These are phyloP conservation scores for Lycium ferocissimum DNA, from an alignment of 257 asterid genomes.

Conservation along the genomic window DNA sequence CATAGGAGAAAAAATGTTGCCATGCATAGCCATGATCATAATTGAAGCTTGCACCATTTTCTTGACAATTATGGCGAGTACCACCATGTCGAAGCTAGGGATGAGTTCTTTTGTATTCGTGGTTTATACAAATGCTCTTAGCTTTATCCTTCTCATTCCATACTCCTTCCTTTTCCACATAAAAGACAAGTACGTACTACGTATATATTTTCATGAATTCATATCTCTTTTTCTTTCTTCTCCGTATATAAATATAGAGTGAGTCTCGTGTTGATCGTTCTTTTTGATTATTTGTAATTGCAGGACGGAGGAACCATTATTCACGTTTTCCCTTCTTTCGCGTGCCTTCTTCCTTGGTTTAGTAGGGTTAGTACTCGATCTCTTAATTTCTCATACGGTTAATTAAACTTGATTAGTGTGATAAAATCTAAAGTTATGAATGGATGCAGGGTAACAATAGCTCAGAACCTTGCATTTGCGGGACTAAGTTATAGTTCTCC, in stretches of 20 bases:
- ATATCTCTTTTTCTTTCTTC: neutral
- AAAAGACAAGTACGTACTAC: constrained; percentile 45
- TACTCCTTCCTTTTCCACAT: constrained; percentile 43
- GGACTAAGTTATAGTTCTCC: constrained; percentile 85
- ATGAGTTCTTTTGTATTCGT: constrained; percentile 80
- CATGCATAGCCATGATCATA: constrained; percentile 61
- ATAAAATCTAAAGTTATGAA: neutral
- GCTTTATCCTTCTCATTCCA: constrained; percentile 58
- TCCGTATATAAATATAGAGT: neutral
- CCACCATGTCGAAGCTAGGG: constrained; percentile 67
- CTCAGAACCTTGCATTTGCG: constrained; percentile 74
- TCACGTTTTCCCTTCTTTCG: constrained; percentile 50
- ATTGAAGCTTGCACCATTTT: constrained; percentile 67
- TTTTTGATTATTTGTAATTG: neutral
- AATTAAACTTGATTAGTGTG: neutral
- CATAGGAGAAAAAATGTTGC: constrained; percentile 47
- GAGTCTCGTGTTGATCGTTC: neutral
- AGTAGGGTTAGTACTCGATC: constrained; percentile 52
- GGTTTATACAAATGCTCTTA: constrained; percentile 74
- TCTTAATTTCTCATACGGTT: neutral
- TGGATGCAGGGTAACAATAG: constrained; percentile 62
- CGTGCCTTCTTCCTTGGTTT: constrained; percentile 68
- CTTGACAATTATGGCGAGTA: constrained; percentile 68
- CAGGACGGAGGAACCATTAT: constrained; percentile 55
- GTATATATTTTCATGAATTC: neutral